Conservation (phyloP, 1,284 basidiomycete genomes). For the Rhodotorula glutinis region DNA sequence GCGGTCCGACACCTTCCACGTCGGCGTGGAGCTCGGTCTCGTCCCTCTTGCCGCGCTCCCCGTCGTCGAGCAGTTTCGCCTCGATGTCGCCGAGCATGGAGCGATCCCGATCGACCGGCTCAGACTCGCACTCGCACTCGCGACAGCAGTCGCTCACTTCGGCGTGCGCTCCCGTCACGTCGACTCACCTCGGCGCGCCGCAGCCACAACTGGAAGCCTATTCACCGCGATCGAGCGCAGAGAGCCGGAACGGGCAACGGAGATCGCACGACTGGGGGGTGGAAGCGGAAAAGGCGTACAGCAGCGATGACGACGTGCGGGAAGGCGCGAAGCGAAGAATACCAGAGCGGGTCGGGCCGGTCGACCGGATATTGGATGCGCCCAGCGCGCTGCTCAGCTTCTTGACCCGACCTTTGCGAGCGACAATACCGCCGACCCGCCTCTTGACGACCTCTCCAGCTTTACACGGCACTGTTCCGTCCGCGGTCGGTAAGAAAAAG, state of each 20-base stretch:
- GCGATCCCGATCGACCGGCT: constrained; percentile 18
- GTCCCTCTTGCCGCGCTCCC: constrained; percentile 20
- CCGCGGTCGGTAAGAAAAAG: constrained; percentile 15
- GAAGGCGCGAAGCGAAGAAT: constrained; percentile 17
- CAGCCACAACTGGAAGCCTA: neutral
- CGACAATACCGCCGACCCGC: neutral
- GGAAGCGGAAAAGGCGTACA: constrained; percentile 5
- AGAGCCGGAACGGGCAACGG: neutral
- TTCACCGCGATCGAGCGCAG: neutral
- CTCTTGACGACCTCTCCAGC: constrained; percentile 8
- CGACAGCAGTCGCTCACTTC: constrained; percentile 34
- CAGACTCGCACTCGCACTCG: constrained; percentile 27
- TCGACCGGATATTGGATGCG: constrained; percentile 15
- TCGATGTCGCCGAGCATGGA: constrained; percentile 27
- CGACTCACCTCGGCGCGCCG: constrained; percentile 14
- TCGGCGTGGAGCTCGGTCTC: neutral
- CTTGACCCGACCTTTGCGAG: constrained; percentile 27
- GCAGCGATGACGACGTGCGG: constrained; percentile 17
- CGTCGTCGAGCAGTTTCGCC: constrained; percentile 15
- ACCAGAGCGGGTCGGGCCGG: neutral
- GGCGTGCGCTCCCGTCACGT: constrained; percentile 35
- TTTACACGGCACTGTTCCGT: neutral
- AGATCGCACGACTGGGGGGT: constrained; percentile 32
- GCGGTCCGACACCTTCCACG: neutral
- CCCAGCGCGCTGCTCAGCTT: constrained; percentile 22